Base-by-base conservation (phyloP, 2,329 filamentous ascomycete genomes). In the Ambrosiella xylebori region DNA sequence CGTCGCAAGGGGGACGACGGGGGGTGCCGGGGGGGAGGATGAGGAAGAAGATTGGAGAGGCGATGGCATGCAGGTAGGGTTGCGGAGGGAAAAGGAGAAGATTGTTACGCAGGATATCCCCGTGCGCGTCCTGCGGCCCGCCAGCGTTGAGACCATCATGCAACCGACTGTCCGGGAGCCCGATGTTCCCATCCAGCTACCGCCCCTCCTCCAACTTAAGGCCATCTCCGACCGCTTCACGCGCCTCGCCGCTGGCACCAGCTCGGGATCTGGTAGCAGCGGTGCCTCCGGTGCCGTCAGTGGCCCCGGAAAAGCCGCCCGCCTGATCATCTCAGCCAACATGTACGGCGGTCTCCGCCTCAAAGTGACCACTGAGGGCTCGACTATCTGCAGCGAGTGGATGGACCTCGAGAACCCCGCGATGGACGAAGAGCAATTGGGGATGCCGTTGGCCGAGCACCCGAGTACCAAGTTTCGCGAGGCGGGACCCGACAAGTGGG, bases 141-240 rank as follows among this genome's bases (percentile, higher is more conserved):
- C 85, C 56, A 85, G 81, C 0, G 88, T 97, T n/a, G 86, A 93
- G 65, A 86, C 83, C n/a, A 82, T 97, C 62, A 88, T 95, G 72
- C 91, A 98, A 71, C 93, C 93, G 12, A 82, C 84, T 61, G 88
- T 90, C 60, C 84, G 88, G 60, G 89, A 95, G 64, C 88, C 91
- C 44, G 93, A 97, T 65, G 90, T 96, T 2, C 86, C 97, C 70
- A 95, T 98, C 66, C 82, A 89, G 57, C 77, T 98, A 2, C 93
- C 93, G 0, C 84, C 88, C 4, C 74, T 98, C 3, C 75, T 89
- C 47, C 90, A 96, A 66, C 76, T 98, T 60, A 96, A 97, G 68
- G 85, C 85, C 62, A 93, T 98, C 62, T 95, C 88, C 3, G 93
- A 98, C 69, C 84, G 93, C 57, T 97, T 97, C 71, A 97, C 89